Percentiles rank a stretch among this genome's conserved stretches.
These are phyloP conservation scores for Sphagnum fallax DNA, from an alignment of 228 moss, liverwort and hornwort genomes.

Conservation along the genomic window DNA sequence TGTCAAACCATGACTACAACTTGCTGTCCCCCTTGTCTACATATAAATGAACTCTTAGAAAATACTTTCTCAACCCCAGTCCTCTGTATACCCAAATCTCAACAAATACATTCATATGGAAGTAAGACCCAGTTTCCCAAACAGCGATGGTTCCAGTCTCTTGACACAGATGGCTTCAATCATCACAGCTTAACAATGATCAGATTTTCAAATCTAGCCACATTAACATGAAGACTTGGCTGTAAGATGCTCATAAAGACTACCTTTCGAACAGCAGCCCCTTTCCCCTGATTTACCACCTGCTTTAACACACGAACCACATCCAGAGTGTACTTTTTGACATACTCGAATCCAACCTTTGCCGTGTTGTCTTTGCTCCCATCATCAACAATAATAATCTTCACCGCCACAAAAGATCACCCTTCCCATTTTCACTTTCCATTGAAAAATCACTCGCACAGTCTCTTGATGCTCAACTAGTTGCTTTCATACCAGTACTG, in stretches of 20 bases:
- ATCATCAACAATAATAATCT: conserved; percentile 95
- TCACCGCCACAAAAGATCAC: conserved; percentile 9
- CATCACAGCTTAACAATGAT: too few species aligned
- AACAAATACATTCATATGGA: too few species aligned
- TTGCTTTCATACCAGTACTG: not conserved
- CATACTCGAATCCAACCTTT: conserved; percentile 84
- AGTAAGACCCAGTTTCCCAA: too few species aligned
- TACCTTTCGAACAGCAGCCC: conserved; percentile 90
- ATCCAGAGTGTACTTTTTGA: conserved; percentile 76
- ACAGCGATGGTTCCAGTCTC: too few species aligned
- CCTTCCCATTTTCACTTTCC: not conserved
- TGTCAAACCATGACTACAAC: too few species aligned
- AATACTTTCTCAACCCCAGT: too few species aligned
- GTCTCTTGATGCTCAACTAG: not conserved
- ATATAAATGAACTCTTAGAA: too few species aligned
- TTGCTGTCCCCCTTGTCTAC: too few species aligned
- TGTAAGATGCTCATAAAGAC: not conserved
- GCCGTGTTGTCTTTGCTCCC: conserved; percentile 90
- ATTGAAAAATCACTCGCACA: not conserved
- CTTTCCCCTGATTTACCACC: conserved; percentile 84
- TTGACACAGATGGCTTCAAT: too few species aligned
- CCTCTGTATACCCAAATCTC: too few species aligned
- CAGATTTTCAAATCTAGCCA: too few species aligned
- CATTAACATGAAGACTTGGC: too few species aligned
- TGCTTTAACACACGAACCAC: conserved; percentile 82